phyloP scores from a whole-genome alignment of 2,329 filamentous ascomycete genomes.

The Hypoxylon sp. region DNA sequence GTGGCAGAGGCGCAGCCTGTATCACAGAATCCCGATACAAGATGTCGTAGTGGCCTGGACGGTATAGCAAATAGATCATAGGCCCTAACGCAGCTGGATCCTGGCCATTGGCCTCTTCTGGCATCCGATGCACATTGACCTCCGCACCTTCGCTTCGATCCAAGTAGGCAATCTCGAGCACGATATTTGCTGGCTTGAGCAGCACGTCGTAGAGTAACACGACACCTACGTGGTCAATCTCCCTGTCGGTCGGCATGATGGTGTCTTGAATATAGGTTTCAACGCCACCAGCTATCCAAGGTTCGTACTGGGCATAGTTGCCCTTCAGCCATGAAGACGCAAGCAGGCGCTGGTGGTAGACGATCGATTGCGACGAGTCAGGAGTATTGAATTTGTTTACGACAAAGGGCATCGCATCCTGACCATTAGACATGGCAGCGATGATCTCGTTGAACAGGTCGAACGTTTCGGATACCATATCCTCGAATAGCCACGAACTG shows the following conservation, averaged over 20 bases:
- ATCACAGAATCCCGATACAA: slow-evolving; percentile 73
- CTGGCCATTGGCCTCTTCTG: slow-evolving; percentile 66
- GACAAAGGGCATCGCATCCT: slow-evolving; percentile 68
- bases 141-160: slow-evolving; percentile 85
- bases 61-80: slow-evolving; percentile 73
- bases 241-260: slow-evolving; percentile 81
- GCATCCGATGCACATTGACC: slow-evolving; percentile 80
- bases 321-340: slow-evolving; percentile 88
- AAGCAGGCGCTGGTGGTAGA: slow-evolving; percentile 87
- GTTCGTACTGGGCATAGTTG: slow-evolving; percentile 76
- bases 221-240: slow-evolving; percentile 93
- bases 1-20: slow-evolving; percentile 50
- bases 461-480: slow-evolving; percentile 84
- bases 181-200: slow-evolving; percentile 82
- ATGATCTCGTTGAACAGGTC: slow-evolving; percentile 76
- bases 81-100: slow-evolving; percentile 62
- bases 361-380: slow-evolving; percentile 78
- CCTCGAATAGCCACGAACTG: slow-evolving; percentile 79
- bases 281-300: slow-evolving; percentile 75
- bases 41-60: slow-evolving; percentile 92
- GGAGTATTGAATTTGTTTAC: slow-evolving; percentile 81
- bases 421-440: slow-evolving; percentile 71
- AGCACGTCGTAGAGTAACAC: slow-evolving; percentile 83
- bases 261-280: slow-evolving; percentile 74
- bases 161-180: slow-evolving; percentile 90